Conservation (phyloP, 768 basidiomycete species). For the Phylloporus sp. region DNA sequence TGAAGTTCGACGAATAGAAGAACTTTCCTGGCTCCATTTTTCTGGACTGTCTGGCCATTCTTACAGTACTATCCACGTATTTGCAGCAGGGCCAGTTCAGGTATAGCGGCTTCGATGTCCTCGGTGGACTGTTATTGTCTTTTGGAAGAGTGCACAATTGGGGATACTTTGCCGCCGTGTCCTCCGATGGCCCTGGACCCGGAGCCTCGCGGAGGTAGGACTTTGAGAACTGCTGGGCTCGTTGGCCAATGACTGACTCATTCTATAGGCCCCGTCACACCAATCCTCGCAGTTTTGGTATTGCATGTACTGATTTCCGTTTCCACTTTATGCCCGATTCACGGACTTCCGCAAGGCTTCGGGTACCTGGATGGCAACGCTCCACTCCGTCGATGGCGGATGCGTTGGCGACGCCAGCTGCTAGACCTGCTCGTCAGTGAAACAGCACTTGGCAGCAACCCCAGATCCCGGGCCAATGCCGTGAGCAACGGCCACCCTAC, state of each 20-base stretch:
- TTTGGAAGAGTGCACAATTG: not conserved
- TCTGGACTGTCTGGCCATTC: not conserved
- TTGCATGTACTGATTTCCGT: slow-evolving; percentile 8
- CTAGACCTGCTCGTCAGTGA: not conserved
- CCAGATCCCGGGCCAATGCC: not conserved
- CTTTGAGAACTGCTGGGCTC: not conserved
- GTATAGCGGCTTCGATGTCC: not conserved
- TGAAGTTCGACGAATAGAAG: slow-evolving; percentile 6
- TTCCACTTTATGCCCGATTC: slow-evolving; percentile 18
- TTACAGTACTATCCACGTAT: slow-evolving; percentile 1
- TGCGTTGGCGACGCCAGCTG: slow-evolving; percentile 14
- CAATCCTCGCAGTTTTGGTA: slow-evolving; percentile 1
- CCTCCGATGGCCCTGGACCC: slow-evolving; percentile 2
- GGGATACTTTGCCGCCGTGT: not conserved
- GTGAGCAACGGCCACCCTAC: not conserved
- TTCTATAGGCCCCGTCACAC: slow-evolving; percentile 3
- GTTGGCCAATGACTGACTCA: slow-evolving; percentile 1
- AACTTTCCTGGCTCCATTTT: slow-evolving; percentile 9
- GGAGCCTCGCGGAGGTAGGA: not conserved
- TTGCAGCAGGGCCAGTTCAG: not conserved
- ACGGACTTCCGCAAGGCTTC: slow-evolving; percentile 10
- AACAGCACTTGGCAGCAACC: not conserved
- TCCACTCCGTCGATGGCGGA: slow-evolving; percentile 27
- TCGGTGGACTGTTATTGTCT: slow-evolving; percentile 5
- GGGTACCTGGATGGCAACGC: slow-evolving; percentile 7